These are phyloP conservation scores for Ganoderma sinense DNA, from an alignment of 1,284 basidiomycete species.

Conservation along the genomic window DNA sequence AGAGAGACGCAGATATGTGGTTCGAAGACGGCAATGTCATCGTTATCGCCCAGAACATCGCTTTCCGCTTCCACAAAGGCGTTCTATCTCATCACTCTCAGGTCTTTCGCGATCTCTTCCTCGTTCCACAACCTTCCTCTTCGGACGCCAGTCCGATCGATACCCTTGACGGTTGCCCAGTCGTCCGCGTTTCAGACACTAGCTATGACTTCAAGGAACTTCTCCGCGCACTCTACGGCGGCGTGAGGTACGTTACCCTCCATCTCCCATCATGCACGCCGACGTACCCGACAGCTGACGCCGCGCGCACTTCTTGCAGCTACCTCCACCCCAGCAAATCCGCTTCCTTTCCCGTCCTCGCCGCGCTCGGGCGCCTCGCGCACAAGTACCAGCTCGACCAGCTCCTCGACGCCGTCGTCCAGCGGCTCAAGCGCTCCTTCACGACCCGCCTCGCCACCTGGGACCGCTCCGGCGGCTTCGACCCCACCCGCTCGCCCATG, in stretches of 20 bases:
- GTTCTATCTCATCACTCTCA: constrained; percentile 1
- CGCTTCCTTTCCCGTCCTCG: constrained; percentile 1
- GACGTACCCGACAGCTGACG: not conserved
- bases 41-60: not conserved
- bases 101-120: constrained; percentile 11
- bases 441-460: not conserved
- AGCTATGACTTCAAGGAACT: constrained; percentile 12
- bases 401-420: constrained; percentile 7
- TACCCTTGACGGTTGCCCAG: constrained; percentile 7
- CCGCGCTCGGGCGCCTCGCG: not conserved
- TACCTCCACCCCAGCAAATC: not conserved
- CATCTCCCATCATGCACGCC: not conserved
- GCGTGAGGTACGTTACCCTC: not conserved
- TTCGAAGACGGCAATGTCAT: constrained; percentile 14
- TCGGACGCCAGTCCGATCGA: not conserved
- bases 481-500: not conserved
- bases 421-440: constrained; percentile 2
- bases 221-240: constrained; percentile 10
- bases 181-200: constrained; percentile 11
- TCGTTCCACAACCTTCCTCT: constrained; percentile 3
- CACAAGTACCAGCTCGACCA: constrained; percentile 18
- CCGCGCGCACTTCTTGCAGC: not conserved
- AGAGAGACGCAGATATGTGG: constrained; percentile 8
- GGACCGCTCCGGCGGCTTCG: not conserved
- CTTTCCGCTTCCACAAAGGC: constrained; percentile 7